phyloP scores from a whole-genome alignment of 75 land plant genomes.

The Gnetum montanum region DNA sequence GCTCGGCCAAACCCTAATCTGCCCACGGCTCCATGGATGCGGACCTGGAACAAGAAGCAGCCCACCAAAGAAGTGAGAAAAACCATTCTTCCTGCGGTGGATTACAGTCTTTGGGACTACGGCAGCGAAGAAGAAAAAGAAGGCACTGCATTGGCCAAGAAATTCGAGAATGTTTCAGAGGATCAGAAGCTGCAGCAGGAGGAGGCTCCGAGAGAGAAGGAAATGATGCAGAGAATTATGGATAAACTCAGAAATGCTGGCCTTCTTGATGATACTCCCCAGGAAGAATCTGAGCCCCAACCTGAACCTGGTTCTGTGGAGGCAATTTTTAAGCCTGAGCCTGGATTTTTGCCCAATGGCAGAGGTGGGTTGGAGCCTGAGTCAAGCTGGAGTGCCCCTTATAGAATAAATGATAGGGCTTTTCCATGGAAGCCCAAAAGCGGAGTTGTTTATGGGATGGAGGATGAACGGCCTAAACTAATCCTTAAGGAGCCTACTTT shows the following conservation, averaged over 20 bases:
- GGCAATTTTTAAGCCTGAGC: conserved; percentile 60
- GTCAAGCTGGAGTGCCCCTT: conserved; percentile 15
- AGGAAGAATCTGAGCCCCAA: conserved; percentile 10
- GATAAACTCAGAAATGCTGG: conserved; percentile 50
- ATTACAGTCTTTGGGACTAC: neutral
- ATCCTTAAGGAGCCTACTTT: conserved; percentile 33
- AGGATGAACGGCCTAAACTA: conserved; percentile 12
- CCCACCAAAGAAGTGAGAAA: neutral
- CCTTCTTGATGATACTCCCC: conserved; percentile 18
- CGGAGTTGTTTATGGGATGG: conserved; percentile 8
- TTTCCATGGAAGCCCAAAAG: conserved; percentile 58
- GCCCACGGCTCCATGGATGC: conserved; percentile 4
- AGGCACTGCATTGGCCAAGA: neutral
- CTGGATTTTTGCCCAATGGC: conserved; percentile 46
- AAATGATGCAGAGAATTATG: conserved; percentile 45
- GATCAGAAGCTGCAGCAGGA: neutral
- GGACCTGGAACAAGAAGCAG: neutral
- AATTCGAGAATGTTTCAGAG: neutral
- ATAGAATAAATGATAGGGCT: neutral
- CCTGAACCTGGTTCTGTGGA: conserved; percentile 54
- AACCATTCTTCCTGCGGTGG: neutral
- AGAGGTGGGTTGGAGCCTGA: conserved; percentile 32
- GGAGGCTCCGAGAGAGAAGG: conserved; percentile 1
- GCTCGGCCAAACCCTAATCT: no score
- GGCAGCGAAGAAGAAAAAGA: neutral